Evolutionary conservation across 2,329 filamentous ascomycete genomes (phyloP).

Genomic region (Fulvia fulva): DNA sequence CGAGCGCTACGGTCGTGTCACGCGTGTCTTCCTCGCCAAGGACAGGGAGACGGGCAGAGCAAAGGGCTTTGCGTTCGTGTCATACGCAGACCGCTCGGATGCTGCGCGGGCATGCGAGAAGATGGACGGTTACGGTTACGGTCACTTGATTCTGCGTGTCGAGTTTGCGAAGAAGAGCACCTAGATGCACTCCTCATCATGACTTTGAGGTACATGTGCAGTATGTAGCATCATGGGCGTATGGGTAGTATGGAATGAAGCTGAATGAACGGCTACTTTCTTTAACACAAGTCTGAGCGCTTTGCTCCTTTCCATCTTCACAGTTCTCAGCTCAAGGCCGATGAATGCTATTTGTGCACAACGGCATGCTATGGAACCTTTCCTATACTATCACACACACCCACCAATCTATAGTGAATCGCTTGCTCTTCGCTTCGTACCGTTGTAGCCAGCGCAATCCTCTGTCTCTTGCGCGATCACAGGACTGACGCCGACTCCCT

Average conservation of each 20-base stretch:
- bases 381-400: too few relatives aligned
- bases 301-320: background rate
- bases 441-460: too few relatives aligned
- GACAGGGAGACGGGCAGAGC: conserved; percentile 93
- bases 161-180: conserved; percentile 72
- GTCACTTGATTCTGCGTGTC: conserved; percentile 79
- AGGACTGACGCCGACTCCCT: too few relatives aligned
- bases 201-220: background rate
- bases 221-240: background rate
- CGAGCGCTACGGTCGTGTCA: conserved; percentile 93
- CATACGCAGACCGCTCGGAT: conserved; percentile 84
- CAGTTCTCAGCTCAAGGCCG: background rate
- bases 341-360: too few relatives aligned
- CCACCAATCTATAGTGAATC: too few relatives aligned
- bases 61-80: conserved; percentile 99
- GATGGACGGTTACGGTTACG: conserved; percentile 93
- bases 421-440: too few relatives aligned
- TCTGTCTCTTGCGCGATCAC: too few relatives aligned
- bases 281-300: background rate
- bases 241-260: background rate
- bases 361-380: too few relatives aligned
- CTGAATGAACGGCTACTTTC: background rate
- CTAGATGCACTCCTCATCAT: background rate
- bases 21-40: conserved; percentile 95
- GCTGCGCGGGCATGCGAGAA: conserved; percentile 91